Percentiles rank a stretch among this genome's conserved stretches.
Evolutionary conservation across 2,329 filamentous ascomycete genomes (phyloP).

Genomic region (Colletotrichum higginsianum): DNA sequence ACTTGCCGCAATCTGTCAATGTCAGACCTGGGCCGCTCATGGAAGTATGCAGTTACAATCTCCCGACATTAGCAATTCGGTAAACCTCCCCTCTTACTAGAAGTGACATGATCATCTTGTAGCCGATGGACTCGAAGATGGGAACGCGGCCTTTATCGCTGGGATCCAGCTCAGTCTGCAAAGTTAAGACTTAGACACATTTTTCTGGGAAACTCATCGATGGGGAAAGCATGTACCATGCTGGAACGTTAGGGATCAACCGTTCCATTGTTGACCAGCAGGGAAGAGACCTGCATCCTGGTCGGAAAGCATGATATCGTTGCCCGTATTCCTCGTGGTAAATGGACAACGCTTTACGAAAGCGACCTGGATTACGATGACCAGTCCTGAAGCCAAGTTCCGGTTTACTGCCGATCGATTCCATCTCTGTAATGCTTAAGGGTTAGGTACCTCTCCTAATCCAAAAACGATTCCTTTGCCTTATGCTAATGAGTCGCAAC

Average conservation of each 20-base stretch:
- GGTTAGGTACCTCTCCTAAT: too few species aligned
- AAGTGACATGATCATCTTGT: conserved; percentile 9
- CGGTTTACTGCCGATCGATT: too few species aligned
- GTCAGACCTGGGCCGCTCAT: too few species aligned
- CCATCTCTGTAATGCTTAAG: too few species aligned
- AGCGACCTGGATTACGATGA: too few species aligned
- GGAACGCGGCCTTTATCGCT: conserved; percentile 11
- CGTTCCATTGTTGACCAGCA: too few species aligned
- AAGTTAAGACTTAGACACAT: rapidly evolving
- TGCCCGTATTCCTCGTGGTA: conserved; percentile 31
- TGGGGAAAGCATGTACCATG: conserved; percentile 50
- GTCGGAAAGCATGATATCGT: conserved; percentile 22
- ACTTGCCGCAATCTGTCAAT: neutral
- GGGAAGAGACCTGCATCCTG: neutral
- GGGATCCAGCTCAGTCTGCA: conserved; percentile 25
- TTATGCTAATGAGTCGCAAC: too few species aligned
- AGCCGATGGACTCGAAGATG: conserved; percentile 16
- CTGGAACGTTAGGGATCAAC: neutral
- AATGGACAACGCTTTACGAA: conserved; percentile 13
- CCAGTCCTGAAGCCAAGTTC: too few species aligned
- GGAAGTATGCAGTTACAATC: conserved; percentile 41
- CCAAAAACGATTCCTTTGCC: neutral
- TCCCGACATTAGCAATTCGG: conserved; percentile 71
- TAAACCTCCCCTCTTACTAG: neutral
- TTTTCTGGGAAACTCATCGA: conserved; percentile 49